phyloP scores from a whole-genome alignment of 176 grass and related monocot species.

The Elaeis guineensis region DNA sequence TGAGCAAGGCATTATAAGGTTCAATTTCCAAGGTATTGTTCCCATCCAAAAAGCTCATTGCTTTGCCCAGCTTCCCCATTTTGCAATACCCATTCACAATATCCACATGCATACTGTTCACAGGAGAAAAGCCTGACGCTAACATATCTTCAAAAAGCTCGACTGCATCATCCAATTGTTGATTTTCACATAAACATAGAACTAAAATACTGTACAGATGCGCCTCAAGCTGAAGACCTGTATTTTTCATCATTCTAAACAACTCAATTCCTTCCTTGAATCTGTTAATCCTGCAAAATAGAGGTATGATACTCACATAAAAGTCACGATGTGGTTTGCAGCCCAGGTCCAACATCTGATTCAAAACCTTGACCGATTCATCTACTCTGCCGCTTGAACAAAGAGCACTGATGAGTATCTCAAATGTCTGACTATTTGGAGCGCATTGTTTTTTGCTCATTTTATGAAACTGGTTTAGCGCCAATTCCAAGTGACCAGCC shows the following conservation, averaged over 20 bases:
- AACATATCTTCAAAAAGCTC: slow-evolving; percentile 33
- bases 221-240: slow-evolving; percentile 14
- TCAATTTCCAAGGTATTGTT: slow-evolving; percentile 28
- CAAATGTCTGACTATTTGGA: slow-evolving; percentile 39
- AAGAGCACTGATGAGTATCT: slow-evolving; percentile 37
- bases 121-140: slow-evolving; percentile 23
- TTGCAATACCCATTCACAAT: slow-evolving; percentile 36
- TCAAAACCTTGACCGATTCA: slow-evolving; percentile 29
- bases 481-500: slow-evolving; percentile 31
- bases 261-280: slow-evolving; percentile 28
- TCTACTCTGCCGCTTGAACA: slow-evolving; percentile 26
- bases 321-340: slow-evolving; percentile 31
- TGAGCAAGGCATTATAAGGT: slow-evolving; percentile 44
- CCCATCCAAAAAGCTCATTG: slow-evolving; percentile 40
- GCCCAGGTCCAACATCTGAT: slow-evolving; percentile 34
- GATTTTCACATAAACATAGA: slow-evolving; percentile 38
- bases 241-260: slow-evolving; percentile 37
- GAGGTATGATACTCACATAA: slow-evolving; percentile 38
- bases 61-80: slow-evolving; percentile 25
- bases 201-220: slow-evolving; percentile 26
- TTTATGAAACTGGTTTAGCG: slow-evolving; percentile 41
- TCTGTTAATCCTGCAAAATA: slow-evolving; percentile 42
- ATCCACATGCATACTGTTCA: slow-evolving; percentile 22
- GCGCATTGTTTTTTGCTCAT: slow-evolving; percentile 41
- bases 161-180: slow-evolving; percentile 24